Evolutionary conservation across 768 basidiomycete genomes (phyloP), one percentile per base, ranked within the genome.

Genomic region (Dentipellis fragilis): DNA sequence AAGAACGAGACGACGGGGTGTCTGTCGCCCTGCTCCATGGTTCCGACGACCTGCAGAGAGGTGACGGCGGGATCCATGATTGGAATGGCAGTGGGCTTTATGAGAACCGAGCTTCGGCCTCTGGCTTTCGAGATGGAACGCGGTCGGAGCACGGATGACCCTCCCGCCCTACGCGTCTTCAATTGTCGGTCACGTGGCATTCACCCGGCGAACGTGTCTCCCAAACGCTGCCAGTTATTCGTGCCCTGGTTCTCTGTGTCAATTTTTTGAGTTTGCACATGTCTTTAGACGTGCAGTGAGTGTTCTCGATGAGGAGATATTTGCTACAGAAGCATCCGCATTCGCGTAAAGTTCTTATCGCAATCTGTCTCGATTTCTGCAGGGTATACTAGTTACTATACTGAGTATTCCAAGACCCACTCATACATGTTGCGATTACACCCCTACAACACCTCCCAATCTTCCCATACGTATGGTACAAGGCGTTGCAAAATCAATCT

Each of bases 1-100:
- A 89, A 71, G 45, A 92, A 72, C 11, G 87, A 84, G 49, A 91
- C 75, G 22, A 92, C 72, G 10, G 89, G 89, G 62, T 91, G 89
- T 56, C 76, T 72, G 59, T 76, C 75, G 34, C 38, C 46, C 12
- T 57, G 58, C 10, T 59, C 55, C 58, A 61, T 61, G 36, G 9
- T 49, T 29, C 51, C 29, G 11, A 45, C n/a, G 42, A 45, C n/a
- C 42, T 10, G n/a, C 35, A 29, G 29, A 29, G 29, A 29, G 29
- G 29, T 29, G 29, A 29, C 29, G 29, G 29, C 29, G 29, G 29
- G 29, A 6, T 29, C 29, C 29, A 29, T 29, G 29, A 29, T 29
- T 29, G 29, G 29, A 29, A 29, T 6, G 6, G 54, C 54, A 53
- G 42, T 51, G 57, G 49, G 36, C 37, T 17, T 19, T 16, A 23